Evolutionary conservation across 805 yeast species (phyloP), one percentile per base, ranked within the genome.

Genomic region (Yarrowia osloensis): DNA sequence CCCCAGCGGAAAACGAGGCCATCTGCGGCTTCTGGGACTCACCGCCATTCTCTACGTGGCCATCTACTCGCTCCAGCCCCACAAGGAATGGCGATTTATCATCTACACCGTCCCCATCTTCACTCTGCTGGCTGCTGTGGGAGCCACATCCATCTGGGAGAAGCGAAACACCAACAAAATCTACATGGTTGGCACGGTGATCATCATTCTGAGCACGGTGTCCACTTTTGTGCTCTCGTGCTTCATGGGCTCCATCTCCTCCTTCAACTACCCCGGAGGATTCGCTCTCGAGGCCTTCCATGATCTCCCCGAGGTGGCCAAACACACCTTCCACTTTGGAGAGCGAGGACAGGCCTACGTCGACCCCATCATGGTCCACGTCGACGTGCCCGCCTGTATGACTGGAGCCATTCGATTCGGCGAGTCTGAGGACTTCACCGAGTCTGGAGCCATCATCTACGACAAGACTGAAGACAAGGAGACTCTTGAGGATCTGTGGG

Each of bases 21-120:
- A 65, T 19, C 71, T 85, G 40, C 81, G 84, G 46, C 76, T 86
- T 6, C 73, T 87, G 29, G 80, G 84, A 1, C 68, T 83, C 19
- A 79, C 91, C 0, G 78, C 89, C 0, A 47, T 87, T 0, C 62
- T 84, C 17, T 93, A 80, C 73, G 81, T 92, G n/a, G 69, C 79
- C 1, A 72, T 85, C 5, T 82, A 92, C 83, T 91, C 97, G 0
- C 75, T 88, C 63, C 95, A 90, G 76, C 92, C 95, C 2, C 98
- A 94, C 73, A 94, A 94, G 75, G 98, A 94, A 79, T 91, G 96
- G 96, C 84, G 98, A 71, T 94, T 94, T 73, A 86, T 94, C 46
- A 80, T 88, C 19, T 94, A 93, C 75, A 79, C 86, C 0, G 78
- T 89, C 4, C 97, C 98, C 0, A 80, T 88, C 0, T 75, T 91